Evolutionary conservation across 805 yeast genomes (phyloP), one percentile per base, ranked within the genome.

Genomic region (Ogataea wickerhamii): DNA sequence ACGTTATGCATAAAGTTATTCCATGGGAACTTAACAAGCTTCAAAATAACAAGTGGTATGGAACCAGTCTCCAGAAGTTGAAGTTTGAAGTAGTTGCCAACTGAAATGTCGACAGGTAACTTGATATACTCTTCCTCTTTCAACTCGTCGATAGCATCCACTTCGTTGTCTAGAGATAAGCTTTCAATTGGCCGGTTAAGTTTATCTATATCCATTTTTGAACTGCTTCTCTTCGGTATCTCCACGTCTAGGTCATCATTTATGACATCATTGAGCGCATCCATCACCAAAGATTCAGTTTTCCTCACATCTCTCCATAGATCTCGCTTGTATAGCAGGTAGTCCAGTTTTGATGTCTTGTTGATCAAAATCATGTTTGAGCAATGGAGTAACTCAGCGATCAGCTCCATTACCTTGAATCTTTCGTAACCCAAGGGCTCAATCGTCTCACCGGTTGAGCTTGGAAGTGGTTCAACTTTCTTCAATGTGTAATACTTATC

Each of bases 1-100:
- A 93, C 98, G 57, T 91, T 93, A 61, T 93, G 98, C 73, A 91
- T 76, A 55, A 93, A 93, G 57, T 93, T 93, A 60, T 93, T 93
- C 98, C 98, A 93, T 6, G 98, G 96, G 61, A 81, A 87, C 45
- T 74, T 67, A 49, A 87, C 76, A 51, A 93, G 79, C 67, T 84
- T 78, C 19, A 71, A 58, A 5, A 88, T 68, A 5, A 88, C 77
- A 18, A 73, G 69, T 11, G 77, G 67, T 22, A 89, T 68, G 37
- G 87, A 76, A 22, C 71, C 70, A 50, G 79, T 78, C 52, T 88
- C 94, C 36, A 82, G 71, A 13, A 93, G 66, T 43, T 83, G 79
- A 27, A 83, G 78, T 61, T 93, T 93, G 59, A 88, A 80, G 47
- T 67, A 73, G 56, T 93, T 97, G 10, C 98, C 98, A 25, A 87